Percentiles rank a stretch among this genome's conserved stretches.
Evolutionary conservation across 371 early-diverging fungal species (phyloP).

Genomic region (Mortierella sp.): DNA sequence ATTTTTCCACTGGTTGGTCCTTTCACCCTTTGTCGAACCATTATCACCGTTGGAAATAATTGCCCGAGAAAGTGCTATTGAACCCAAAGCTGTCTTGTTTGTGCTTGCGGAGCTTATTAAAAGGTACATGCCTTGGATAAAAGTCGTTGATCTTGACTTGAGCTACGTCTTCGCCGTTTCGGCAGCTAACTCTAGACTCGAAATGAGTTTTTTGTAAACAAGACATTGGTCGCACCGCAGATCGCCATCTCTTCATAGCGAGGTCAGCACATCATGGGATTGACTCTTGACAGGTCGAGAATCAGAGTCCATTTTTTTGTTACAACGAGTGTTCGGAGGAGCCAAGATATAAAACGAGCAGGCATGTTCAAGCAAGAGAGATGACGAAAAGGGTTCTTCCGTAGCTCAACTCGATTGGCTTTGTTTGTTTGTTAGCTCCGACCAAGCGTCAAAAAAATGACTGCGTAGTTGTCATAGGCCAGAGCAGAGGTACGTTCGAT

Average conservation of each 20-base stretch:
- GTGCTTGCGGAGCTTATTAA: no score
- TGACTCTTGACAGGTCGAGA: no score
- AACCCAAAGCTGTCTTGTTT: background rate
- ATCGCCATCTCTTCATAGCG: no score
- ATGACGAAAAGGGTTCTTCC: background rate
- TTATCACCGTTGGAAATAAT: background rate
- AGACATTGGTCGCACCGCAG: no score
- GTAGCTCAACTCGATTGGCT: background rate
- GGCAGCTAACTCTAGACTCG: no score
- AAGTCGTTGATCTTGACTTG: no score
- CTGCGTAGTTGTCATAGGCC: background rate
- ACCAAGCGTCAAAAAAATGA: background rate
- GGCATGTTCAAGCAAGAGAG: background rate
- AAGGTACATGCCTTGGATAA: no score
- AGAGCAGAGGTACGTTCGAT: background rate
- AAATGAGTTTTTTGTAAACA: no score
- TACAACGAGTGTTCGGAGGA: background rate
- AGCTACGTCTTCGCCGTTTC: no score
- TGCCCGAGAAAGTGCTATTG: background rate
- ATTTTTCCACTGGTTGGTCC: background rate
- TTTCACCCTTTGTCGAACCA: background rate
- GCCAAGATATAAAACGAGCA: background rate
- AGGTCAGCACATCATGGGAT: no score
- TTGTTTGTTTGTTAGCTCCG: background rate
- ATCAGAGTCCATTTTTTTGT: no score